Base-by-base conservation (phyloP, 177 flowering plant genomes). In the Vitis hybrid region DNA sequence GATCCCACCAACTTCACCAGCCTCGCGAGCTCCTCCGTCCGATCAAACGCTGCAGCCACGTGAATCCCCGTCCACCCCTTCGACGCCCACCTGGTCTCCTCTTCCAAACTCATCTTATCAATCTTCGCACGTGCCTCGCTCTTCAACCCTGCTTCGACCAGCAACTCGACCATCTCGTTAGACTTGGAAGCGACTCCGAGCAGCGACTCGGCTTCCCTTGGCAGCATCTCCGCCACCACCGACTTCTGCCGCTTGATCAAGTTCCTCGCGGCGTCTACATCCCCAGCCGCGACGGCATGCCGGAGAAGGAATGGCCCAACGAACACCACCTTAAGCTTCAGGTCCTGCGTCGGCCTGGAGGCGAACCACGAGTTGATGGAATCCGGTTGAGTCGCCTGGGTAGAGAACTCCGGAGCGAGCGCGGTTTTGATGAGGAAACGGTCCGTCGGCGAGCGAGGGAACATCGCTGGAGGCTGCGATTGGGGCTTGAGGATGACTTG, bases 401-500 rank as follows among this genome's bases (percentile, higher is more conserved):
- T 5, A 17, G 76, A 64, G 67, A 59, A 72, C 5, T 78, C 71
- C 54, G 71, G 19, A 4, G 62, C 57, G 69, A 75, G 73, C 57
- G 87, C 78, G 22, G 89, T 78, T 72, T 76, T 83, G 82, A 91
- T 69, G 76, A 88, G 91, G 80, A 91, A 89, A 3, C 92, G 87
- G 62, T 88, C 94, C 56, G 88, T 68, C 53, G 85, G 87, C 2
- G 94, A 89, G 70, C 88, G 90, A 58, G 96, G 96, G 73, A 82
- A 89, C 66, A 86, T 22, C 63, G 79, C 44, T 1, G 94, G 96
- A 66, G 82, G 80, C 0, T 86, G 86, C 70, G 78, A 18, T 55
- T 88, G 96, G 18, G 96, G 90, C 69, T 85, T 91, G 78, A 91
- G 90, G 65, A 91, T 76, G 77, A 91, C 72, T 58, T 91, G 94